Base-by-base conservation (phyloP, 73 alveolate species). In the Paraurostyla sp. region DNA sequence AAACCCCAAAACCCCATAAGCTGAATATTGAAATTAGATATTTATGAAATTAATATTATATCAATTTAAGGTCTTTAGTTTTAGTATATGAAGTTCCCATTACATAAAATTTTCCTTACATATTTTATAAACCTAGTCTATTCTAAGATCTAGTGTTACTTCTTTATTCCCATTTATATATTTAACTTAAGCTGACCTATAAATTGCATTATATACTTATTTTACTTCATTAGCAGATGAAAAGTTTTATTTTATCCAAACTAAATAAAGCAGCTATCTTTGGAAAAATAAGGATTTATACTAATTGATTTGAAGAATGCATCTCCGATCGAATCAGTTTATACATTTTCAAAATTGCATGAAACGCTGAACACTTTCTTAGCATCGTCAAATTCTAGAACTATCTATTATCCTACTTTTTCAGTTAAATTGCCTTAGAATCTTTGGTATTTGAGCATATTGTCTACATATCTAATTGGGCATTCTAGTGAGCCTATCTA, bases 1-100 rank as follows among this genome's bases (percentile, higher is more conserved):
- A n/a, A n/a, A 60, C 78, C 78, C 78, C 78, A 60, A 60, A 60
- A 60, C 78, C 78, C 78, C 78, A 9, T 4, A 9, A 27, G 15
- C 50, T 30, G n/a, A 60, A 33, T 33, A 60, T 60, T 60, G 3
- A 60, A 33, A 27, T 29, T 60, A 20, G 32, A 60, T 60, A 29
- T 60, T 33, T 3, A 60, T 30, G 15, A 27, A 16, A 3, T 13
- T 29, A 60, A 29, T 60, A 60, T 29, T 9, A 9, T 60, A 60
- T 29, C 50, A 6, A 9, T 9, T 60, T 27, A 60, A 9, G 41
- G 25, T 32, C 13, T 38, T 65, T 13, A 65, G 23, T 38, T 65
- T 65, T 38, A 30, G 54, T 38, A 65, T 65, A 22, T 36, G 58
- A 2, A 13, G 4, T 22, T 65, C 82, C 82, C 82, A 65, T 38